Conservation (phyloP, 176 grass and related monocot genomes). For the Bonia amplexicaulis region DNA sequence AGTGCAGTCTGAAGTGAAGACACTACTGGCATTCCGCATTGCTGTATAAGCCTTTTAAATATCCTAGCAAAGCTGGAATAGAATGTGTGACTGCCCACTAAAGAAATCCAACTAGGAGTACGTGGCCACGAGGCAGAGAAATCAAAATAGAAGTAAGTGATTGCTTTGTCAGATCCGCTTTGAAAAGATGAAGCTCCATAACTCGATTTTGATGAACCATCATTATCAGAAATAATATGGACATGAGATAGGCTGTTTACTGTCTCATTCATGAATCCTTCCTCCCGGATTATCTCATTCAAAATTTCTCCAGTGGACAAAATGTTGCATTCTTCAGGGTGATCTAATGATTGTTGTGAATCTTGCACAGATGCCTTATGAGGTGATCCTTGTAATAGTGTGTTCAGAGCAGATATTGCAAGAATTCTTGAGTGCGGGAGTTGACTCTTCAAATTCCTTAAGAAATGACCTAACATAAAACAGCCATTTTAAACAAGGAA, state of each 20-base stretch:
- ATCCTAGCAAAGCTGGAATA: conserved; percentile 89
- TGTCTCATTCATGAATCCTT: conserved; percentile 69
- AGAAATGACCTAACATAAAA: conserved; percentile 79
- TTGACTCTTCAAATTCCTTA: conserved; percentile 91
- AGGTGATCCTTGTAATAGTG: conserved; percentile 72
- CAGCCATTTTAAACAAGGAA: conserved; percentile 11
- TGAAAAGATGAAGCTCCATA: conserved; percentile 80
- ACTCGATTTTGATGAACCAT: conserved; percentile 67
- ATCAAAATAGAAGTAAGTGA: conserved; percentile 96
- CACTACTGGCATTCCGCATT: conserved; percentile 69
- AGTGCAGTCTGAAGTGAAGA: conserved; percentile 54
- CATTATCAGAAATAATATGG: conserved; percentile 79
- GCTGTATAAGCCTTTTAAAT: conserved; percentile 91
- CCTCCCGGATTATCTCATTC: conserved; percentile 68
- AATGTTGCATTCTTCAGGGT: conserved; percentile 29
- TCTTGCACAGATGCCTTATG: conserved; percentile 36
- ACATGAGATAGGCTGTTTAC: conserved; percentile 81
- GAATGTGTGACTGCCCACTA: conserved; percentile 57
- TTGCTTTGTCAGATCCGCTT: conserved; percentile 72
- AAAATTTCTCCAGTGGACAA: conserved; percentile 50
- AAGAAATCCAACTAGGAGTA: conserved; percentile 88
- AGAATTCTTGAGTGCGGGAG: conserved; percentile 97
- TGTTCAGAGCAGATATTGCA: conserved; percentile 91
- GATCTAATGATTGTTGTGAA: conserved; percentile 23
- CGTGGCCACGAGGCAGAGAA: conserved; percentile 89